Base-by-base conservation (phyloP, 1,284 basidiomycete species). In the Sanghuangporus sanghuang region DNA sequence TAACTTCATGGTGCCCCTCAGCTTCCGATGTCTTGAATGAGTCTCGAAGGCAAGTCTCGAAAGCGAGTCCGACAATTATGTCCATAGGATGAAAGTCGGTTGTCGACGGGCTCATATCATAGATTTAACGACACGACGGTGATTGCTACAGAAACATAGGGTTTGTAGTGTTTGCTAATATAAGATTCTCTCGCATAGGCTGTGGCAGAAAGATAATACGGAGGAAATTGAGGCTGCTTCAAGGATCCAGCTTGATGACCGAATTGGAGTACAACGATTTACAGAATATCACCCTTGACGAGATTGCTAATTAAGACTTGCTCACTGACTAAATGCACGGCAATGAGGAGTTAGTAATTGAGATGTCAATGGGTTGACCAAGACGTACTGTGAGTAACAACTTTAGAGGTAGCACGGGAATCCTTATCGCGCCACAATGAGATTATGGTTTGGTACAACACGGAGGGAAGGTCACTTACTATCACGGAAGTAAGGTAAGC, bases 401-500 rank as follows among this genome's bases (percentile, higher is more conserved):
- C 65, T 52, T 63, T 63, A 6, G 62, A 53, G 9, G 65, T 66
- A 21, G 61, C 65, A 36, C 62, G 57, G n/a, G 52, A 61, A 38
- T 66, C 65, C 65, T 66, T 18, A 36, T 12, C 40, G 27, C 21
- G 12, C 16, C 38, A 55, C 52, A 32, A 32, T 18, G 16, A 18
- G 58, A 7, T 12, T 35, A 23, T 12, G 21, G n/a, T 36, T 23
- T 16, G 11, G 6, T 27, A 46, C 1, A 39, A 35, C 32, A 32
- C 2, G 16, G 63, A n/a, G 14, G 27, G 8, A 27, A 23, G 49
- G 8, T 8, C n/a, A 14, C 65, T 49, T 52, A 66, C 65, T 27
- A 63, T 66, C 7, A 66, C 62, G 23, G 61, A 60, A 23, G 65
- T 66, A 32, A 63, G 59, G 39, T 66, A 63, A 6, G 62, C 32